Evolutionary conservation across 768 basidiomycete genomes (phyloP), one percentile per base, ranked within the genome.

Genomic region (Russula virescens): DNA sequence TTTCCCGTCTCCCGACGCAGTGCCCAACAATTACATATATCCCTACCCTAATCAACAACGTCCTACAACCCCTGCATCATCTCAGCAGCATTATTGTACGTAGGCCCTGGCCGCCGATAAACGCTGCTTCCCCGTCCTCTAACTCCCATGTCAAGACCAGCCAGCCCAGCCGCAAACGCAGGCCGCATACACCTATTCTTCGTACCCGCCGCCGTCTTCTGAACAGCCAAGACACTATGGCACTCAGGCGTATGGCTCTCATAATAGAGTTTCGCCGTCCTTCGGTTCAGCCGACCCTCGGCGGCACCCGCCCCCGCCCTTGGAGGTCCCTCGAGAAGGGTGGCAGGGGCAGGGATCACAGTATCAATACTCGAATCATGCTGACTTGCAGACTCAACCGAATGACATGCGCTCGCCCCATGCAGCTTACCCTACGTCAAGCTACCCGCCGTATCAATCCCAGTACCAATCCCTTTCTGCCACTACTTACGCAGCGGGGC

Each of bases 361-460:
- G 40, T 66, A 60, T 28, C n/a, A n/a, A n/a, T 60, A 65, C 42
- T 4, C 25, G 3, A 14, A 23, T 51, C n/a, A 56, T 21, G 2
- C 28, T 55, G 48, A 67, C 40, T 5, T 52, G 28, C 64, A 66
- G 55, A 59, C 61, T 35, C 35, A 35, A 14, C 10, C 60, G 49
- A 58, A 19, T 34, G 58, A 60, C 38, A 34, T 65, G 31, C 66
- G 61, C 42, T 66, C 66, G 3, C 66, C 64, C 28, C 49, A 65
- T 35, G 28, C 62, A 23, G 34, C n/a, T 2, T 67, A 65, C 28
- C 34, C 45, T 34, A 26, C 58, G 16, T 11, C 25, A 38, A 25
- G 31, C 52, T 62, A 60, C 28, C 43, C 54, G n/a, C 53, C 50
- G n/a, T 54, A 59, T 16, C 38, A 38, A 11, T 14, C 38, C 38